phyloP scores from a whole-genome alignment of 257 asterid species.

The Ligustrum vulgare region DNA sequence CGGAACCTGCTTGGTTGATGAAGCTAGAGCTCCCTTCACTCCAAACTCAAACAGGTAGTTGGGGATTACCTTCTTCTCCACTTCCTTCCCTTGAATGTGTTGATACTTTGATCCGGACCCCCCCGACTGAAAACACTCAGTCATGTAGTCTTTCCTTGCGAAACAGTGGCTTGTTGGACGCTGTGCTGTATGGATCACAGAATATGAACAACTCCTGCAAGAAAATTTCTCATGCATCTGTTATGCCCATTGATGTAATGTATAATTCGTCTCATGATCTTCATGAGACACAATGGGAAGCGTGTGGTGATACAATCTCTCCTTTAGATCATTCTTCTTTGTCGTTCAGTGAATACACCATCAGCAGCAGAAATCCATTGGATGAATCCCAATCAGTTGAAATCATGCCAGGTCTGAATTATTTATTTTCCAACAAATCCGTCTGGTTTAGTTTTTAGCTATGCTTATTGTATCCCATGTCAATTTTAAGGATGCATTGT shows the following conservation, averaged over 20 bases:
- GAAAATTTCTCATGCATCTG: slow-evolving; percentile 22
- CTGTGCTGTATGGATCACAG: slow-evolving; percentile 48
- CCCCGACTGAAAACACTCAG: slow-evolving; percentile 37
- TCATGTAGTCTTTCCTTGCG: slow-evolving; percentile 38
- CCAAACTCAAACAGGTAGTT: slow-evolving; percentile 50
- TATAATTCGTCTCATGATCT: slow-evolving; percentile 30
- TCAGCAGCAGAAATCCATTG: slow-evolving; percentile 36
- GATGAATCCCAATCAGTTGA: slow-evolving; percentile 38
- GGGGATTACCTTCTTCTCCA: slow-evolving; percentile 54
- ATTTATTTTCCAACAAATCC: background rate
- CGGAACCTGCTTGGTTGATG: slow-evolving; percentile 47
- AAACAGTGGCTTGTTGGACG: slow-evolving; percentile 57
- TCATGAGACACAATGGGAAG: slow-evolving; percentile 44
- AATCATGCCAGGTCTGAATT: slow-evolving; percentile 40
- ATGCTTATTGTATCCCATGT: slow-evolving; percentile 19
- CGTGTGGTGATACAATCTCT: slow-evolving; percentile 37
- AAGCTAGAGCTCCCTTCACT: slow-evolving; percentile 79
- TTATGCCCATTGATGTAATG: slow-evolving; percentile 17
- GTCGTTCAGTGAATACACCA: slow-evolving; percentile 39
- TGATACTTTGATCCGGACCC: slow-evolving; percentile 42
- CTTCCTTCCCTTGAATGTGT: slow-evolving; percentile 45
- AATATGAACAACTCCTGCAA: slow-evolving; percentile 27
- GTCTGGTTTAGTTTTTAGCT: background rate
- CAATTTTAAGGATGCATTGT: slow-evolving; percentile 37
- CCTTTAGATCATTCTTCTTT: slow-evolving; percentile 45